Evolutionary conservation across 805 yeast species (phyloP), one percentile per base, ranked within the genome.

Genomic region (Cyberlindnera amylophila): DNA sequence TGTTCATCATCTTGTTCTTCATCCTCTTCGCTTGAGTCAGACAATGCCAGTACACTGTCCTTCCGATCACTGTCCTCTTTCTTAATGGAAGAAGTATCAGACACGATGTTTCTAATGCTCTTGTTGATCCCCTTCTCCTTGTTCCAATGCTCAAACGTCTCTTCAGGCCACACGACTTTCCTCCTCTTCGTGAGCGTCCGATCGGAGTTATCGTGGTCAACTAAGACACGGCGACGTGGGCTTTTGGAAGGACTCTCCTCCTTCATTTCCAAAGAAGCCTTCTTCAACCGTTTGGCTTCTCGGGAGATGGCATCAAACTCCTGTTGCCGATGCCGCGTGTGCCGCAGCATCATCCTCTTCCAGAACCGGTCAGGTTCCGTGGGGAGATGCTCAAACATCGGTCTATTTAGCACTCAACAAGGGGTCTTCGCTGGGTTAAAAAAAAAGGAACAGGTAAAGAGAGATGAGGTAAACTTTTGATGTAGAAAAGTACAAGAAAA

Each of bases 191-290:
- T 34, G 18, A 6, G 7, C 18, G 16, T 12, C n/a, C 16, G 6
- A 27, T 34, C 30, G 7, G 37, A 34, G 30, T 34, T 34, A 29
- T 34, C 37, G 18, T 34, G 12, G 19, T 34, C 37, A n/a, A 33
- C 30, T 21, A 21, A 21, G 9, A 21, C 24, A 21, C 8, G 6
- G 6, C 24, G 24, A 9, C 24, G 6, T 9, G 9, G 24, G 9
- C 24, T 21, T 21, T 21, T 21, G 6, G 24, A 6, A 21, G 24
- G 24, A 9, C 9, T 27, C 30, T 27, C 12, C n/a, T 27, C 30
- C 12, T 12, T 27, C 10, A 5, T 21, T 9, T 21, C 9, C 24
- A 9, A 21, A 21, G 24, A 6, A 9, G 24, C 24, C 24, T 21
- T 21, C 24, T 21, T 21, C 24, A 21, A 21, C 24, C 24, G 6